These are phyloP conservation scores for Mariannaea elegans DNA, from an alignment of 2,329 filamentous ascomycete genomes.

Conservation along the genomic window DNA sequence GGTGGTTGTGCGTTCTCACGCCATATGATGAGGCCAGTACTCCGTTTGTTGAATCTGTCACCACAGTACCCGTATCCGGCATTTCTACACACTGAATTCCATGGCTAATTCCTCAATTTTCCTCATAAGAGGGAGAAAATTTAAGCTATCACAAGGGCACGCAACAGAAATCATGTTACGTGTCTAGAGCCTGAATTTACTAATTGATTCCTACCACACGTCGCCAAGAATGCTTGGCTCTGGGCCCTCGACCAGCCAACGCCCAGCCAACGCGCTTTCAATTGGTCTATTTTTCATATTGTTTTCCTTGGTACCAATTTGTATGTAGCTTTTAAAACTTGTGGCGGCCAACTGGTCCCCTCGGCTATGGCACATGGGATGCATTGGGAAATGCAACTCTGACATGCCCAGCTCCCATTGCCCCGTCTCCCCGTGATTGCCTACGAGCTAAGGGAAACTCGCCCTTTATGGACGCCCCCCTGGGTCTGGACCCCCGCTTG, in stretches of 20 bases:
- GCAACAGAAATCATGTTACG: slow-evolving; percentile 32
- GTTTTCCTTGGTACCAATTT: not conserved
- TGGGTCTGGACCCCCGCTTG: slow-evolving; percentile 4
- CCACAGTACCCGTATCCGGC: no score
- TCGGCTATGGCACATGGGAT: slow-evolving; percentile 19
- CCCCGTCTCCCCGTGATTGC: not conserved
- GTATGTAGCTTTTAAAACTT: no score
- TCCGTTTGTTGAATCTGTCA: no score
- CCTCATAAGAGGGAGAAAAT: slow-evolving; percentile 15
- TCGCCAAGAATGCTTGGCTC: slow-evolving; percentile 31
- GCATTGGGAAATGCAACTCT: slow-evolving; percentile 17
- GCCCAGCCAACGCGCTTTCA: slow-evolving; percentile 17
- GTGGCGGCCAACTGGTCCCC: slow-evolving; percentile 3
- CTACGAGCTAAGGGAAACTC: not conserved
- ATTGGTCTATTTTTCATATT: slow-evolving; percentile 26
- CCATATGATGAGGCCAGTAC: not conserved
- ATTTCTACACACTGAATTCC: no score
- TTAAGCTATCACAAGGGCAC: not conserved
- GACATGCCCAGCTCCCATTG: slow-evolving; percentile 18
- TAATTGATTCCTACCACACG: slow-evolving; percentile 36
- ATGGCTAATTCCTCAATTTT: no score
- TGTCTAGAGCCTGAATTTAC: slow-evolving; percentile 39
- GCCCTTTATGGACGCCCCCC: not conserved
- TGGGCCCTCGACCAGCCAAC: slow-evolving; percentile 19
- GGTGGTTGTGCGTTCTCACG: no score